phyloP scores from a whole-genome alignment of 768 basidiomycete species.

The Coprinopsis sp. region DNA sequence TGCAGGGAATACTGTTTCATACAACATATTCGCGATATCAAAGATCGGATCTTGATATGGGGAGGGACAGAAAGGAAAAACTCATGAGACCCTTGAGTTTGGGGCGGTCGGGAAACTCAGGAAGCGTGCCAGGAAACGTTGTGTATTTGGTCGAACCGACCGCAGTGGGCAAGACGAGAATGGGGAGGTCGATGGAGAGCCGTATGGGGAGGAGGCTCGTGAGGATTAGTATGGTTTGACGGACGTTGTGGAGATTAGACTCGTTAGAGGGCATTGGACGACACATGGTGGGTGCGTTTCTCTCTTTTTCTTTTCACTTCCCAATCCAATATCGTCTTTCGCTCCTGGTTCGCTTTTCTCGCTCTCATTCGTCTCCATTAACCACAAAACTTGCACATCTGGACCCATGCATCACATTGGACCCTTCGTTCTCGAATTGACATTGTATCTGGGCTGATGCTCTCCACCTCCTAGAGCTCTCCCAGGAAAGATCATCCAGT shows the following conservation, averaged over 20 bases:
- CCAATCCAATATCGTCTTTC: too few relatives aligned
- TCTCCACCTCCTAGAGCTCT: too few relatives aligned
- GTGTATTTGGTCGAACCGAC: slow-evolving; percentile 95
- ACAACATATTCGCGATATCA: slow-evolving; percentile 95
- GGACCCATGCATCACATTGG: too few relatives aligned
- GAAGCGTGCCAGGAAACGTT: slow-evolving; percentile 95
- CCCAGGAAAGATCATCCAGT: slow-evolving; percentile 94
- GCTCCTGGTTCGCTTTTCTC: too few relatives aligned
- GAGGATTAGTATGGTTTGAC: slow-evolving; percentile 92
- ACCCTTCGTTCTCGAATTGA: too few relatives aligned
- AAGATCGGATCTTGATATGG: slow-evolving; percentile 95
- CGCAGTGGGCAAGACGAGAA: slow-evolving; percentile 95
- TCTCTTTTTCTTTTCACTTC: too few relatives aligned
- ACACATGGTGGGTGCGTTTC: slow-evolving; percentile 95
- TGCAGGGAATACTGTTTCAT: slow-evolving; percentile 94
- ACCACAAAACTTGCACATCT: too few relatives aligned
- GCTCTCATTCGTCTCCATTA: too few relatives aligned
- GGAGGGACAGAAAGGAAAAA: slow-evolving; percentile 92
- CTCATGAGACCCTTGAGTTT: slow-evolving; percentile 94
- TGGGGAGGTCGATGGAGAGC: slow-evolving; percentile 91
- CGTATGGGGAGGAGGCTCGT: slow-evolving; percentile 91
- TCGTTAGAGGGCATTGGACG: slow-evolving; percentile 94
- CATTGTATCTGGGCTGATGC: too few relatives aligned
- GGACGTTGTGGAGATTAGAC: slow-evolving; percentile 98
- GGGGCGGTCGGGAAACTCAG: slow-evolving; percentile 90